Conservation (phyloP, 192 early-diverging fungal species). For the Entophlyctis luteolus region DNA sequence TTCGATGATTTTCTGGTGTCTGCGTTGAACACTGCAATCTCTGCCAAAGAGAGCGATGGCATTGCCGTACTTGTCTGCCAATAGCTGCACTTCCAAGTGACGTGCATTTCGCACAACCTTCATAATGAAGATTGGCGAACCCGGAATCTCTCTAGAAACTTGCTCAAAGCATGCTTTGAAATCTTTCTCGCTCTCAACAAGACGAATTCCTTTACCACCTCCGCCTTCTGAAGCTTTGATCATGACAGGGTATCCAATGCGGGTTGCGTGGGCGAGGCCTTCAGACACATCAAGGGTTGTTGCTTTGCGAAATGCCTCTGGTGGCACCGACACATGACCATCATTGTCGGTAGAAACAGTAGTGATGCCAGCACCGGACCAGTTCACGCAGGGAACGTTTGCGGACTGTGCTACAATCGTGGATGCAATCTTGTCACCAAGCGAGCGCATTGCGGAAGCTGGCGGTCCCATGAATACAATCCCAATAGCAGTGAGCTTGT, state of each 20-base stretch:
- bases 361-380: conserved; percentile 86
- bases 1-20: conserved; percentile 99
- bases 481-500: conserved; percentile 71
- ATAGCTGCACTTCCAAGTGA: conserved; percentile 93
- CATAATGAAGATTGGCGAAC: conserved; percentile 98
- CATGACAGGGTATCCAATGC: conserved; percentile 97
- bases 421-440: conserved; percentile 99
- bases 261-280: conserved; percentile 76
- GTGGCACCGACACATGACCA: conserved; percentile 77
- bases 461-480: conserved; percentile 97
- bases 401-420: conserved; percentile 98
- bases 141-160: conserved; percentile 90
- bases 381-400: conserved; percentile 91
- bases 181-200: conserved; percentile 69
- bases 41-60: conserved; percentile 97
- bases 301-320: conserved; percentile 73
- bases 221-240: conserved; percentile 99
- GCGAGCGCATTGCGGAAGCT: conserved; percentile 92
- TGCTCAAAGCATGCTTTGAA: conserved; percentile 81
- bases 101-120: conserved; percentile 90
- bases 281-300: conserved; percentile 83
- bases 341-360: conserved; percentile 63
- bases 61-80: conserved; percentile 96
- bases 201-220: conserved; percentile 98
- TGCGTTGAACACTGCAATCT: conserved; percentile 96